phyloP scores from a whole-genome alignment of 2,329 filamentous ascomycete genomes.

The Fusarium palustre region DNA sequence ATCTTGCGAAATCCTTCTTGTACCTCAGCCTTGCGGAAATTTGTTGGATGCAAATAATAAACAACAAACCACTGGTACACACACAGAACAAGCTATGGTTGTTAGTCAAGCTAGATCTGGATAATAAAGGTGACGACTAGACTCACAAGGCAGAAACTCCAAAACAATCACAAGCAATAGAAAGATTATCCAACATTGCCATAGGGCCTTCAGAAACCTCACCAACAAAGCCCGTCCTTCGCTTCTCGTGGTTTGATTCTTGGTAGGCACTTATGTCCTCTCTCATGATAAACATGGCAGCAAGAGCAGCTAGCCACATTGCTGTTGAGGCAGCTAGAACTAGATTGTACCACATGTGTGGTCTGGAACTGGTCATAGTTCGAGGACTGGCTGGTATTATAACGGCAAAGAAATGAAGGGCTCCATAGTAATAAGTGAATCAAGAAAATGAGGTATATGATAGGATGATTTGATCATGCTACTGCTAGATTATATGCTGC shows the following conservation, averaged over 20 bases:
- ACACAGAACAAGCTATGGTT: constrained; percentile 16
- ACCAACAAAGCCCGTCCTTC: constrained; percentile 1
- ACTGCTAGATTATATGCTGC: constrained; percentile 29
- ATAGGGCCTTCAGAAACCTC: constrained; percentile 16
- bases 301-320: constrained; percentile 24
- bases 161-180: constrained; percentile 34
- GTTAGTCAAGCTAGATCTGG: not conserved
- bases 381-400: constrained; percentile 15
- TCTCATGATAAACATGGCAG: constrained; percentile 20
- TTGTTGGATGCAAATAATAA: constrained; percentile 14
- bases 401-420: constrained; percentile 21
- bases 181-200: constrained; percentile 26
- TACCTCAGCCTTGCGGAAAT: constrained; percentile 24
- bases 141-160: constrained; percentile 34
- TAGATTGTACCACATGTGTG: constrained; percentile 24
- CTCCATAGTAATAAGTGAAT: not conserved
- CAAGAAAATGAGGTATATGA: fast-evolving
- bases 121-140: not conserved
- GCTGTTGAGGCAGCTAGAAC: constrained; percentile 17
- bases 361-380: constrained; percentile 5
- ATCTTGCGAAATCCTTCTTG: constrained; percentile 27
- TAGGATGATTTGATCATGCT: not conserved
- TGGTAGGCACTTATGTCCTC: constrained; percentile 7
- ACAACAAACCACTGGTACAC: constrained; percentile 30
- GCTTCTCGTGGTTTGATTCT: constrained; percentile 7